phyloP scores from a whole-genome alignment of 1,284 basidiomycete genomes.

The Leccinum ponderosum region DNA sequence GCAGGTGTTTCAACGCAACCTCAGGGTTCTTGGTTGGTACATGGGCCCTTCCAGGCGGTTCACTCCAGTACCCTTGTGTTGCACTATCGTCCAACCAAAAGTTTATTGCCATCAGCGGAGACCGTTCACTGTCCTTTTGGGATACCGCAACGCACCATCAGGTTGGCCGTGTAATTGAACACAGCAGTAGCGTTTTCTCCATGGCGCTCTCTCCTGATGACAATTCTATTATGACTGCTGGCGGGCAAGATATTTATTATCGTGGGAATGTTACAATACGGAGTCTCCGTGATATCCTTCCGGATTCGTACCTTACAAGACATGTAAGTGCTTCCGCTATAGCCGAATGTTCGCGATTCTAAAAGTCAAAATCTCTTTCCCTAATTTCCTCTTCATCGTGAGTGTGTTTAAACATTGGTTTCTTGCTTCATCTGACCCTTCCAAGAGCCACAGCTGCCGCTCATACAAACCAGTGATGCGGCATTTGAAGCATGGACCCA shows the following conservation, averaged over 20 bases:
- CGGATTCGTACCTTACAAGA: neutral
- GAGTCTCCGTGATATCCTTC: neutral
- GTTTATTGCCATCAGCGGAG: neutral
- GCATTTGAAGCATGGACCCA: neutral
- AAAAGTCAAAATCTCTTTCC: too few species aligned
- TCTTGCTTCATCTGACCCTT: neutral
- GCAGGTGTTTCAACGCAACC: neutral
- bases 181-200: neutral
- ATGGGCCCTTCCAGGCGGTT: neutral
- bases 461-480: neutral
- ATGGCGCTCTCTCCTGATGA: neutral
- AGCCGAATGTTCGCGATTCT: too few species aligned
- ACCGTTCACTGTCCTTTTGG: neutral
- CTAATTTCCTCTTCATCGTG: neutral
- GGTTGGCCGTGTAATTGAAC: neutral
- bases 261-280: too few species aligned
- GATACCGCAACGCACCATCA: neutral
- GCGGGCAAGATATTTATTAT: too few species aligned
- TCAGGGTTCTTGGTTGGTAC: neutral
- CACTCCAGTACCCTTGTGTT: neutral
- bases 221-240: neutral
- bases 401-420: neutral
- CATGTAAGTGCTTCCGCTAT: neutral
- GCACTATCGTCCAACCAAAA: neutral
- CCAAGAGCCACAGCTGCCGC: neutral